phyloP scores from a whole-genome alignment of 768 basidiomycete genomes.

The Podaxis sp. region DNA sequence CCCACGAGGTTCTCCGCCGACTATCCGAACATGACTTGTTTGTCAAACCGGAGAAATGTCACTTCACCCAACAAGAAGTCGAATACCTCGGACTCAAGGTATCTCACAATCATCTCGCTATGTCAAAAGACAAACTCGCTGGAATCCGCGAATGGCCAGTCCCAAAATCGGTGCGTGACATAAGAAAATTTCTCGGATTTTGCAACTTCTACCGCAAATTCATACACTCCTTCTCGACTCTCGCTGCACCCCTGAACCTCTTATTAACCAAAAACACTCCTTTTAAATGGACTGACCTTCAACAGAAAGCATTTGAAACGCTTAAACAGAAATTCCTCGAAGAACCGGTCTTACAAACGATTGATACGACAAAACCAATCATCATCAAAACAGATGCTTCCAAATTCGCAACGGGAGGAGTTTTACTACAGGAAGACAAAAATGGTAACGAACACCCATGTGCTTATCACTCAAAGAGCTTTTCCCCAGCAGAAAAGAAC shows the following conservation, averaged over 20 bases:
- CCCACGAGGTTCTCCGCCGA: background rate
- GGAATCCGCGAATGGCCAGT: background rate
- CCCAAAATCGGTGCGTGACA: background rate
- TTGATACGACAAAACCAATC: background rate
- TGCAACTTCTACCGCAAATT: background rate
- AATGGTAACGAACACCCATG: background rate
- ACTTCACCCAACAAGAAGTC: background rate
- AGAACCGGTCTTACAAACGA: background rate
- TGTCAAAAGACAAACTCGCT: background rate
- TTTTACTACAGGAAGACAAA: conserved; percentile 6
- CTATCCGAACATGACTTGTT: background rate
- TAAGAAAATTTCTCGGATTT: background rate
- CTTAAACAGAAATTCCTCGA: background rate
- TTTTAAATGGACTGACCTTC: background rate
- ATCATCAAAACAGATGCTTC: background rate
- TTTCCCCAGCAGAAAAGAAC: background rate
- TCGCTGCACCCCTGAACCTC: background rate
- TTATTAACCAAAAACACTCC: rapidly evolving
- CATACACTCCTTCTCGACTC: conserved; percentile 1
- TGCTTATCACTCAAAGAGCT: conserved; percentile 2
- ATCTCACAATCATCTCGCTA: background rate
- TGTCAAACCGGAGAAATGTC: conserved; percentile 14
- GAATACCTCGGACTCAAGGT: background rate
- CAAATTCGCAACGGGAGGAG: conserved; percentile 8
- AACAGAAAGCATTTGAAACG: background rate